Percentiles rank a stretch among this genome's conserved stretches.
phyloP scores from a whole-genome alignment of 1,284 basidiomycete species.

The Mycosarcoma maydis region DNA sequence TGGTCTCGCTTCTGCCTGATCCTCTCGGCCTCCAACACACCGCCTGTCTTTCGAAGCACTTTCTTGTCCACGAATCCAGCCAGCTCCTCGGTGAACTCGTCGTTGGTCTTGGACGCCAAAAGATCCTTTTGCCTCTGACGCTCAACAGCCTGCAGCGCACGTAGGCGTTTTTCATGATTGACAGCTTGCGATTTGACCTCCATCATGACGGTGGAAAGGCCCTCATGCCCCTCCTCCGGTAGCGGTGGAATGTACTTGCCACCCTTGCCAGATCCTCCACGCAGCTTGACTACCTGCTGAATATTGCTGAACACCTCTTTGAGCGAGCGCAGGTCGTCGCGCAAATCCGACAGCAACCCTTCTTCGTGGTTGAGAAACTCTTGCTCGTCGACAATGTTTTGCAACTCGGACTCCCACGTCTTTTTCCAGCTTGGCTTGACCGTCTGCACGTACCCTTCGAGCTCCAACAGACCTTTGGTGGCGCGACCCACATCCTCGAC shows the following conservation, averaged over 20 bases:
- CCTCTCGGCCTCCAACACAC: constrained; percentile 60
- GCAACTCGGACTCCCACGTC: constrained; percentile 95
- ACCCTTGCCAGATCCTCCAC: constrained; percentile 44
- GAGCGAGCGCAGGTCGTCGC: constrained; percentile 59
- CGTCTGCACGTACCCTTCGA: constrained; percentile 85
- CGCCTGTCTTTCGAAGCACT: constrained; percentile 63
- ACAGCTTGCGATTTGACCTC: constrained; percentile 64
- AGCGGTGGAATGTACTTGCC: constrained; percentile 60
- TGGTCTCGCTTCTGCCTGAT: constrained; percentile 62
- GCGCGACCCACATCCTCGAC: constrained; percentile 79
- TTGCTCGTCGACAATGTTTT: constrained; percentile 97
- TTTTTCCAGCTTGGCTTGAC: constrained; percentile 98
- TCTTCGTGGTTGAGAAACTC: constrained; percentile 77
- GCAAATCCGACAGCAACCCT: constrained; percentile 59
- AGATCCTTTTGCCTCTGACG: constrained; percentile 58
- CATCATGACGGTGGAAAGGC: constrained; percentile 64
- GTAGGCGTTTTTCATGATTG: constrained; percentile 65
- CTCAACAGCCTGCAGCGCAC: constrained; percentile 63
- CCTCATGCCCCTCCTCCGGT: constrained; percentile 64
- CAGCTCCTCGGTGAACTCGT: constrained; percentile 65
- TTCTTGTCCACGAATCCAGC: constrained; percentile 65
- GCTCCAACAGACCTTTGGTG: constrained; percentile 77
- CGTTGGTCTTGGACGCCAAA: constrained; percentile 44
- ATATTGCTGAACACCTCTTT: constrained; percentile 65
- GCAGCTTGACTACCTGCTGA: constrained; percentile 64